Conservation (phyloP, 352 stramenopile species). For the Globisporangium barbulae region DNA sequence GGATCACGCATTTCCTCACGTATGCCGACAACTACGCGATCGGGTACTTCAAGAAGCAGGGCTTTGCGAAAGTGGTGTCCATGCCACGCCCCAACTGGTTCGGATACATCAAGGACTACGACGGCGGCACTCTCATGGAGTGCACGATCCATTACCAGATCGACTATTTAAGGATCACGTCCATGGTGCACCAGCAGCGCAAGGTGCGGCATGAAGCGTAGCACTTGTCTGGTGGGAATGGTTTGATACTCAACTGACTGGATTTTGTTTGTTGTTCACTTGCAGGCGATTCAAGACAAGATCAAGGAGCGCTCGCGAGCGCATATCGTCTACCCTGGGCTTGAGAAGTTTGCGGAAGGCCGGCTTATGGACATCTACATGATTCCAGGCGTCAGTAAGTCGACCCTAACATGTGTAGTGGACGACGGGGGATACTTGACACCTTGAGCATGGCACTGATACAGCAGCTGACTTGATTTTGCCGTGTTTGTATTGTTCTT, state of each 20-base stretch:
- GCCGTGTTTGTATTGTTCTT: slow-evolving; percentile 5
- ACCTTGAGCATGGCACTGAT: neutral
- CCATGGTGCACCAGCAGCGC: slow-evolving; percentile 93
- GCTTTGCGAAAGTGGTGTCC: slow-evolving; percentile 86
- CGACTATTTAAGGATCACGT: slow-evolving; percentile 95
- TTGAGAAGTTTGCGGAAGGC: slow-evolving; percentile 72
- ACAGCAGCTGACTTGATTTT: slow-evolving; percentile 1
- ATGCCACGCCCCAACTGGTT: slow-evolving; percentile 90
- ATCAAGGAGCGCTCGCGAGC: slow-evolving; percentile 73
- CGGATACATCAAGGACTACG: slow-evolving; percentile 99
- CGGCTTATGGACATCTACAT: slow-evolving; percentile 87
- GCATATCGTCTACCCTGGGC: slow-evolving; percentile 68
- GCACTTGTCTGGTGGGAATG: slow-evolving; percentile 11
- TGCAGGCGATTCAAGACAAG: slow-evolving; percentile 79
- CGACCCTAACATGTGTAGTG: too few species aligned
- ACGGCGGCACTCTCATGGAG: slow-evolving; percentile 99
- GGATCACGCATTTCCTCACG: slow-evolving; percentile 96
- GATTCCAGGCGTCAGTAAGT: slow-evolving; percentile 85
- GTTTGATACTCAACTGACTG: slow-evolving; percentile 17
- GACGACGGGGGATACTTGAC: too few species aligned
- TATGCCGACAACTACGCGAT: slow-evolving; percentile 99
- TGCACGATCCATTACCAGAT: slow-evolving; percentile 98
- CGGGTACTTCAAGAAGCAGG: slow-evolving; percentile 99
- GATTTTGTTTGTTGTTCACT: neutral
- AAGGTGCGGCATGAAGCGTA: slow-evolving; percentile 57